phyloP scores from a whole-genome alignment of 768 basidiomycete species.

The Kwoniella dendrophila region DNA sequence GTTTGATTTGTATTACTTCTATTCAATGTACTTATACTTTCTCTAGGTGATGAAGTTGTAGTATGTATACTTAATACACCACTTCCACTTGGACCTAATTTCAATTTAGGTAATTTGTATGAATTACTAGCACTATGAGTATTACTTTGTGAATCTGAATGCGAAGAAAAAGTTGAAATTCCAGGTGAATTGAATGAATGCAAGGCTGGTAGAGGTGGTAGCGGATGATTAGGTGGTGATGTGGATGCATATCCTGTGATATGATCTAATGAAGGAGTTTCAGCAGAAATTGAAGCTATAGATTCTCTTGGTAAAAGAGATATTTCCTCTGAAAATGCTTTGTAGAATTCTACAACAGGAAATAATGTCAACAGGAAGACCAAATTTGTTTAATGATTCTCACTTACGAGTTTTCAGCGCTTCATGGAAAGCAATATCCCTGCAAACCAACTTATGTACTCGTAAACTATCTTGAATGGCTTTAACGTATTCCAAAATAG shows the following conservation, averaged over 20 bases:
- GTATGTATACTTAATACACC: too few species aligned
- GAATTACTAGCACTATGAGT: not conserved
- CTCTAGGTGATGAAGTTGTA: constrained; percentile 2
- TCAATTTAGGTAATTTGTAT: constrained; percentile 34
- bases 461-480: constrained; percentile 81
- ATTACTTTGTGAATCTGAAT: too few species aligned
- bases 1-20: not conserved
- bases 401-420: constrained; percentile 66
- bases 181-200: constrained; percentile 12
- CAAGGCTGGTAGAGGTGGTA: constrained; percentile 6
- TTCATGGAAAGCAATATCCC: constrained; percentile 90
- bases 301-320: constrained; percentile 25
- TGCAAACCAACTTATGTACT: constrained; percentile 80
- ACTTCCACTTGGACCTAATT: constrained; percentile 36
- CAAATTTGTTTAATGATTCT: too few species aligned
- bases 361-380: not conserved
- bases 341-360: constrained; percentile 36
- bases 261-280: not conserved
- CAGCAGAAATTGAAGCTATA: not conserved
- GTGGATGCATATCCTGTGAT: not conserved
- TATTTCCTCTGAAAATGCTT: constrained; percentile 41
- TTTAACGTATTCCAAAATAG: constrained; percentile 68
- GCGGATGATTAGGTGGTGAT: constrained; percentile 6
- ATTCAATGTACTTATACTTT: constrained; percentile 5
- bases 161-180: not conserved